Evolutionary conservation across 2,329 filamentous ascomycete species (phyloP), one percentile per base, ranked within the genome.

Genomic region (Teratosphaeria gauchensis): DNA sequence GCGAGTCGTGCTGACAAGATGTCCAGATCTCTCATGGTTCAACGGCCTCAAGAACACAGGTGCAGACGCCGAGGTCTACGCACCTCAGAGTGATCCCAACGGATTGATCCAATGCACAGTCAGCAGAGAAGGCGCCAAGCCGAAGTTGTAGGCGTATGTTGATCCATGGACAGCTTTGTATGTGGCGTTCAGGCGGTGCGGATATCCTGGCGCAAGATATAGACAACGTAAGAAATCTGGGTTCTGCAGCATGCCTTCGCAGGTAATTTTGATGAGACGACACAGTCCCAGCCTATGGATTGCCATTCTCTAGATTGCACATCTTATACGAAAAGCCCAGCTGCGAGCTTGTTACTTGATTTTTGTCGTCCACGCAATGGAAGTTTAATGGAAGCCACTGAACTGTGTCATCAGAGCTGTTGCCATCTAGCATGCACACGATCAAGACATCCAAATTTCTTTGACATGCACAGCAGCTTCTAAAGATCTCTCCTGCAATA

Each of bases 71-170:
- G 92, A 96, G 72, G 92, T 99, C 21, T 96, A 94, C 69, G 92
- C 89, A 31, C 94, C 94, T 3, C 94, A 97, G 75, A 89, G 88
- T 11, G 86, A 89, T 64, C 94, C 94, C 58, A 99, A 97, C 71
- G 94, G 94, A 31, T 83, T 99, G 61, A 99, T 99, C 76, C 89
- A 95, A 73, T 95, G 92, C 77, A 91, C 90, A 59, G 91, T 99
- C 55, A 82, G 84, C 38, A 84, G 89, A 62, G 75, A 78, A 68
- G 71, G 66, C 42, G 59, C 48, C 14, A 60, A 57, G 51, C 59
- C 66, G 53, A 68, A 69, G 59, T 52, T 68, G 60, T 68, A 62
- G 51, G 38, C 54, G 12, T 8, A 46, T n/a, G 9, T 52, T 28
- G 32, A 42, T 35, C 11, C 11, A 32, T 48, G 9, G 11, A n/a